Base-by-base conservation (phyloP, 2,329 filamentous ascomycete genomes). In the Byssoonygena ceratinophila region DNA sequence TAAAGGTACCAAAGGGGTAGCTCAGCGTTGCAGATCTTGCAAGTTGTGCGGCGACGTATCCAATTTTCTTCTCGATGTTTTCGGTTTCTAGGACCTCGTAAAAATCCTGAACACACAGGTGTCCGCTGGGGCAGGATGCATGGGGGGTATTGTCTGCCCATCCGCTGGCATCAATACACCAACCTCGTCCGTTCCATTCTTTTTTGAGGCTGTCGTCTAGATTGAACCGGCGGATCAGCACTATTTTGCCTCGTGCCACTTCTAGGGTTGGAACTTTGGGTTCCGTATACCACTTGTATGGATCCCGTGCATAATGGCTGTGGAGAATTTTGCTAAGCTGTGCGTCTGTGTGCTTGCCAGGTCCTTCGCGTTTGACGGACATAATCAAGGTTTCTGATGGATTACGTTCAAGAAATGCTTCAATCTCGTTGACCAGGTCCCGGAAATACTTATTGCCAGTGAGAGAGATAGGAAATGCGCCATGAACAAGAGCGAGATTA, bases 61-160 rank as follows among this genome's bases (percentile, higher is more conserved):
- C 70, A 55, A 94, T 84, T 76, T 97, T 98, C 68, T 83, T 81
- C 34, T 83, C 75, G 55, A 97, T 91, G 60, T 84, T 84, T 54
- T 80, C 74, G 20, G 79, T 81, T 67, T 88, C 81, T 43, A 83
- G 72, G 31, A 98, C 82, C 64, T 94, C 88, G 75, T 94, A 97
- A 69, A 91, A 96, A 72, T 97, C 92, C 71, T 97, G 92, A 39
- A 97, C 83, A 58, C 86, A 83, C 54, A 96, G 81, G 57, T 82
- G 75, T 2, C 87, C 88, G 61, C 82, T 82, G 7, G 79, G 79
- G 46, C 80, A 80, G 31, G 74, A 75, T 52, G 85, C 84, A 63
- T 94, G 82, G 29, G 84, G 81, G 57, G 86, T 87, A 70, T 97
- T 97, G 70, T 96, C 85, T 0, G 86, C 87, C 91, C 91, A 97